phyloP scores from a whole-genome alignment of 352 stramenopile species.

The Pythium phragmitis region DNA sequence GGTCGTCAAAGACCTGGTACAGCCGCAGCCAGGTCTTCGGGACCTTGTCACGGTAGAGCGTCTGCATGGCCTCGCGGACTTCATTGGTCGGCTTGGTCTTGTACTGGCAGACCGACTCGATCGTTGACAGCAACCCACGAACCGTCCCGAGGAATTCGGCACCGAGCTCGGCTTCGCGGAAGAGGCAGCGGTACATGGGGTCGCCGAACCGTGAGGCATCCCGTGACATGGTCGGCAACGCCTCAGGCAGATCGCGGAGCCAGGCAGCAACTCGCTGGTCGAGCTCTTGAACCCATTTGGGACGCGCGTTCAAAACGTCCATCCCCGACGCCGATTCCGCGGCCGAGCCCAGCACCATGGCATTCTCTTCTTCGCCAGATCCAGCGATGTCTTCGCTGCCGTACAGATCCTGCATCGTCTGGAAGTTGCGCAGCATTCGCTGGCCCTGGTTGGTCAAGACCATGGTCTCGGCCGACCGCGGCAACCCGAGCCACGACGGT shows the following conservation, averaged over 20 bases:
- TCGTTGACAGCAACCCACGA: constrained; percentile 55
- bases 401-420: constrained; percentile 82
- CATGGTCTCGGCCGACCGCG: constrained; percentile 90
- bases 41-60: constrained; percentile 68
- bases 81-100: constrained; percentile 88
- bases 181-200: constrained; percentile 91
- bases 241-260: constrained; percentile 54
- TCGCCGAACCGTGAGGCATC: constrained; percentile 71
- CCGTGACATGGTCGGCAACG: constrained; percentile 44
- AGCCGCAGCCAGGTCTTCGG: constrained; percentile 55
- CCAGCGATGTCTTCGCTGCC: constrained; percentile 50
- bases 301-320: constrained; percentile 45
- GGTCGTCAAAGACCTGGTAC: constrained; percentile 54
- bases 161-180: constrained; percentile 86
- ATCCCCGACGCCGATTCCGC: constrained; percentile 26
- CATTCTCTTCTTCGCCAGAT: constrained; percentile 44
- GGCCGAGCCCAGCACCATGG: constrained; percentile 52
- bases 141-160: constrained; percentile 64
- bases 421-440: constrained; percentile 77
- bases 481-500: constrained; percentile 92
- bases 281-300: constrained; percentile 84
- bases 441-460: constrained; percentile 81
- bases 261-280: constrained; percentile 63
- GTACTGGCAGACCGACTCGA: constrained; percentile 81
- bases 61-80: constrained; percentile 77